phyloP scores from a whole-genome alignment of 1,284 basidiomycete species.

The Serendipita sp. region DNA sequence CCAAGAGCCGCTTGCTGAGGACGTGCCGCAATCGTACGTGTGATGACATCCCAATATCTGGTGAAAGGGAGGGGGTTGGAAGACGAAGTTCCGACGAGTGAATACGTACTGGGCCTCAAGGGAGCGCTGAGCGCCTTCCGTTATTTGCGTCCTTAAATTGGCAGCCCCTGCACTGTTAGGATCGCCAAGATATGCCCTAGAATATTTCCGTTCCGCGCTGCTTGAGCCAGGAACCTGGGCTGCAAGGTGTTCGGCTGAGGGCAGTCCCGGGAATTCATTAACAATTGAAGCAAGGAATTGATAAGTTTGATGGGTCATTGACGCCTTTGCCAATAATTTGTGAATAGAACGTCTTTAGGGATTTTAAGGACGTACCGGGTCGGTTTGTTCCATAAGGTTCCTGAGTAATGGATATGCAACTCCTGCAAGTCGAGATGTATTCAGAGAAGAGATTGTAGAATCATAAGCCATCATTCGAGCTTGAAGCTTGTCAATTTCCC shows the following conservation, averaged over 20 bases:
- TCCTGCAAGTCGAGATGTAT: conserved; percentile 54
- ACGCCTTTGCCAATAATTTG: not conserved
- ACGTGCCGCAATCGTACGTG: conserved; percentile 69
- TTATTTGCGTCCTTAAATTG: conserved; percentile 51
- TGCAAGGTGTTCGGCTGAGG: conserved; percentile 57
- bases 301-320: conserved; percentile 35
- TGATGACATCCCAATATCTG: conserved; percentile 70
- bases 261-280: conserved; percentile 48
- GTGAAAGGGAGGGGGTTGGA: not conserved
- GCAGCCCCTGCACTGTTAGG: conserved; percentile 51
- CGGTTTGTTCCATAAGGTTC: conserved; percentile 48
- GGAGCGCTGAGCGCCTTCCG: conserved; percentile 56
- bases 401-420: conserved; percentile 65
- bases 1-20: conserved; percentile 81
- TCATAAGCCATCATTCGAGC: conserved; percentile 94
- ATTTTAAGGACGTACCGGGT: conserved; percentile 30
- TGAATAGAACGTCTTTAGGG: not conserved
- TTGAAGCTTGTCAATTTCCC: conserved; percentile 27
- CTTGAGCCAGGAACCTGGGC: conserved; percentile 67
- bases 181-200: conserved; percentile 56
- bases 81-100: not conserved
- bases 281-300: conserved; percentile 61
- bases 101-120: conserved; percentile 49
- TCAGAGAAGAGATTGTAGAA: conserved; percentile 60
- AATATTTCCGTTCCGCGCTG: conserved; percentile 56